Evolutionary conservation across 1,284 basidiomycete species (phyloP).

Genomic region (Xanthoconium separans): DNA sequence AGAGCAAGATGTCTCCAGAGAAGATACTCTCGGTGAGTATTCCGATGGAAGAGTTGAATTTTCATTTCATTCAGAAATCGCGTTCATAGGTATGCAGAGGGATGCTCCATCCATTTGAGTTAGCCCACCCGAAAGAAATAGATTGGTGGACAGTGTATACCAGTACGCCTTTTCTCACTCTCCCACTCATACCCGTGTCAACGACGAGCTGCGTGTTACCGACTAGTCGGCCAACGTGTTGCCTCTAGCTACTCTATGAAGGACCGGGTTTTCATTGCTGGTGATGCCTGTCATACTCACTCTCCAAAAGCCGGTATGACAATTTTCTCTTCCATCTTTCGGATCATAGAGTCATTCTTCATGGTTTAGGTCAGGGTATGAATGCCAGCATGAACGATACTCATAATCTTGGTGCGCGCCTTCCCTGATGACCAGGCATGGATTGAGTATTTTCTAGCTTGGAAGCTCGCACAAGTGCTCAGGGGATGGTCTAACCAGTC

Average conservation of each 20-base stretch:
- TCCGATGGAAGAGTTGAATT: slow-evolving; percentile 17
- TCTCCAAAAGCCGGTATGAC: slow-evolving; percentile 68
- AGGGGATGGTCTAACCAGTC: slow-evolving; percentile 66
- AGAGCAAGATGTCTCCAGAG: slow-evolving; percentile 56
- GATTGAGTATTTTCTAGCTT: slow-evolving; percentile 43
- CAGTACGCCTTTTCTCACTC: slow-evolving; percentile 41
- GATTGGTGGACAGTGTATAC: slow-evolving; percentile 85
- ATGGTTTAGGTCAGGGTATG: slow-evolving; percentile 52
- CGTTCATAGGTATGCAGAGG: slow-evolving; percentile 53
- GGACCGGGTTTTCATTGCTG: slow-evolving; percentile 76
- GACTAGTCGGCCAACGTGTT: slow-evolving; percentile 67
- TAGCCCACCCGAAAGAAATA: slow-evolving; percentile 55
- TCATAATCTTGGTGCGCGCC: slow-evolving; percentile 62
- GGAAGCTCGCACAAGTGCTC: slow-evolving; percentile 77
- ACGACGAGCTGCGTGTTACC: neutral
- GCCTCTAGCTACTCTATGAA: slow-evolving; percentile 64
- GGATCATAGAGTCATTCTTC: neutral
- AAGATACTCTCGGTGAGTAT: slow-evolving; percentile 55
- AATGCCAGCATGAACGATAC: slow-evolving; percentile 82
- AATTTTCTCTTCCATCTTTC: neutral
- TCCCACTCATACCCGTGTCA: neutral
- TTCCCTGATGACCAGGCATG: neutral
- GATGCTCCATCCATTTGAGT: slow-evolving; percentile 66
- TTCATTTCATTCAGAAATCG: neutral
- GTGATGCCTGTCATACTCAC: slow-evolving; percentile 83